Evolutionary conservation across 306 rosid genomes (phyloP).

Genomic region (Corylus heterophylla): DNA sequence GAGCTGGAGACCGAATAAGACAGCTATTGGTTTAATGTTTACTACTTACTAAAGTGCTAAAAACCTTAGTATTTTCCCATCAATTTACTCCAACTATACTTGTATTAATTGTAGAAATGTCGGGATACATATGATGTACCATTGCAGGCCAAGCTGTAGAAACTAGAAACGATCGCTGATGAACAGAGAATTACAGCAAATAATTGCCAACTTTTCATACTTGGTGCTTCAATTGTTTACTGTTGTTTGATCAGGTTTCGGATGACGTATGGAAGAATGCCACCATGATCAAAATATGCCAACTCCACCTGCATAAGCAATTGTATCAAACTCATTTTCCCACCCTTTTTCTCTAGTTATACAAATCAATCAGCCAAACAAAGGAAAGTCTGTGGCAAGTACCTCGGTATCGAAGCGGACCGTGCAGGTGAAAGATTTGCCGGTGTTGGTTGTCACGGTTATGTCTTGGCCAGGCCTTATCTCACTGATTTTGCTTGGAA

Average conservation of each 20-base stretch:
- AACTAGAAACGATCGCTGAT: too few relatives aligned
- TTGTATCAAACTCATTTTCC: neutral
- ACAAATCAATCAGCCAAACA: neutral
- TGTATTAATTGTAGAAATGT: too few relatives aligned
- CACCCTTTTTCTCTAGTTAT: neutral
- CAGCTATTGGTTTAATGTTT: too few relatives aligned
- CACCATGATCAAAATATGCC: constrained; percentile 40
- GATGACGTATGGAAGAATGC: constrained; percentile 39
- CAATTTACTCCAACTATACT: too few relatives aligned
- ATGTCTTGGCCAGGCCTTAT: constrained; percentile 47
- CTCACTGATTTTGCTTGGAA: constrained; percentile 30
- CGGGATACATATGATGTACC: too few relatives aligned
- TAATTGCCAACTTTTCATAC: too few relatives aligned
- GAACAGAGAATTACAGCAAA: too few relatives aligned
- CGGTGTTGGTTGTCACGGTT: constrained; percentile 29
- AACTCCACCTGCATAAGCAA: constrained; percentile 36
- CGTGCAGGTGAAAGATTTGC: constrained; percentile 39
- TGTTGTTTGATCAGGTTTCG: constrained; percentile 28
- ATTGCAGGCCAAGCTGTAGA: too few relatives aligned
- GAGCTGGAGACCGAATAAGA: too few relatives aligned
- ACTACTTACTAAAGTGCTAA: too few relatives aligned
- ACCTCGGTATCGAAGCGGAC: constrained; percentile 41
- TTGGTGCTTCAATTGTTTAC: neutral
- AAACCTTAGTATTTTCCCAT: too few relatives aligned
- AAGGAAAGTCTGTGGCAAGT: neutral